Base-by-base conservation (phyloP, 2,329 filamentous ascomycete species). In the Xylariomycetidae sp. region DNA sequence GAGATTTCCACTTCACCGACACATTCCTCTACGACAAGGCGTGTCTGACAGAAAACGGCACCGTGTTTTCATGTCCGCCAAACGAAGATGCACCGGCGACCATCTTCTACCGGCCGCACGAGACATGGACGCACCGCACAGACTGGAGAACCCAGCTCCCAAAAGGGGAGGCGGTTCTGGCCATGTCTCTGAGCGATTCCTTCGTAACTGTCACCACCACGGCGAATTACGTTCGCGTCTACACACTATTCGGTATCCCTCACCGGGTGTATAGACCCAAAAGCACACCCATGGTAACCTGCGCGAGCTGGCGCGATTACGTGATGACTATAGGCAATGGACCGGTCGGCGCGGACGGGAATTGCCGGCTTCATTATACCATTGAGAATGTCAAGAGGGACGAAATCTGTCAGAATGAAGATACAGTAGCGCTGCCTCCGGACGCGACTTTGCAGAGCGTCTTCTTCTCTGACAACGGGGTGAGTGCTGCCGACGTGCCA, bases 1-100 rank as follows among this genome's bases (percentile, higher is more conserved):
- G 90, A 29, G 88, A 96, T 57, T 95, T 95, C 51, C 92, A 96
- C 64, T 96, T 98, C 57, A 96, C 89, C 10, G 92, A 98, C 56
- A 90, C 88, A 1, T 95, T 88, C 55, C 71, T 88, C 4, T 96
- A 96, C 60, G 92, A 98, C 63, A 95, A 95, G 60, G 90, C 92
- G 14, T 96, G 90, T 52, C 68, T 98, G 37, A 80, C 85, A 48
- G 84, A 93, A 37, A 80, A 85, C 35, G 90, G 92, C 12, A 74
- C 87, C 1, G 70, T 95, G 1, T 95, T 95, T 54, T 84, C 88
- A 1, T 90, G 85, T 39, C 84, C 81, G 15, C 78, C 86, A 1
- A 71, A 68, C 7, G 72, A 77, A 19, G 76, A 79, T 37, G 48
- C 58, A 8, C 79, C 85, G 2, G 85, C 90, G 4, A 82, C 79